Percentiles rank a stretch among this genome's conserved stretches.
phyloP scores from a whole-genome alignment of 495 filamentous ascomycete genomes.

The Evernia prunastri region DNA sequence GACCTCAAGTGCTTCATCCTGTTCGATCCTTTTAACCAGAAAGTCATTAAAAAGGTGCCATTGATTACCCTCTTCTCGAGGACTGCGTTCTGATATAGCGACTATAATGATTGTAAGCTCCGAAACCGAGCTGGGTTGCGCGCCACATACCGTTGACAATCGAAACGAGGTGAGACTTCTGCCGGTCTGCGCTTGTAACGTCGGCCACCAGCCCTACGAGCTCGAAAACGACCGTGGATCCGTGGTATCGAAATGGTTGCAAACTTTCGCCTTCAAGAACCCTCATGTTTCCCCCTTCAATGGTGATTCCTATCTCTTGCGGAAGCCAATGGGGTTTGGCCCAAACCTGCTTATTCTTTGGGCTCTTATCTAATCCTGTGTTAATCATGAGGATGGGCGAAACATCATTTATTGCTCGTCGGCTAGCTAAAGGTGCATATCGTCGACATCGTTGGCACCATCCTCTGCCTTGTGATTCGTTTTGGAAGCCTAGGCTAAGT shows the following conservation, averaged over 20 bases:
- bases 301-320: slow-evolving; percentile 80
- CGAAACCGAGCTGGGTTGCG: neutral
- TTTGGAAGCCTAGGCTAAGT: slow-evolving; percentile 78
- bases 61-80: slow-evolving; percentile 46
- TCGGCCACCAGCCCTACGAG: slow-evolving; percentile 86
- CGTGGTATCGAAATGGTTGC: slow-evolving; percentile 46
- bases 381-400: slow-evolving; percentile 83
- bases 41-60: slow-evolving; percentile 99
- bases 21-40: slow-evolving; percentile 69
- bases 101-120: slow-evolving; percentile 39
- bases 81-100: slow-evolving; percentile 56
- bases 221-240: slow-evolving; percentile 75
- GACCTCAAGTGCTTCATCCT: slow-evolving; percentile 80
- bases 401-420: slow-evolving; percentile 70
- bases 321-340: slow-evolving; percentile 82
- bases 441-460: slow-evolving; percentile 86
- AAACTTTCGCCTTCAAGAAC: slow-evolving; percentile 87
- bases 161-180: slow-evolving; percentile 86
- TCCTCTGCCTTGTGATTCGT: slow-evolving; percentile 71
- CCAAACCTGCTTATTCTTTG: slow-evolving; percentile 75
- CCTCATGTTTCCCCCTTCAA: slow-evolving; percentile 74
- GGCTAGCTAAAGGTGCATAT: slow-evolving; percentile 73
- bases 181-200: slow-evolving; percentile 72
- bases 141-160: slow-evolving; percentile 63
- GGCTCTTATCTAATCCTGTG: slow-evolving; percentile 56